Evolutionary conservation across 73 alveolate genomes (phyloP), one percentile per base, ranked within the genome.

Genomic region (Paramecium biaurelia): DNA sequence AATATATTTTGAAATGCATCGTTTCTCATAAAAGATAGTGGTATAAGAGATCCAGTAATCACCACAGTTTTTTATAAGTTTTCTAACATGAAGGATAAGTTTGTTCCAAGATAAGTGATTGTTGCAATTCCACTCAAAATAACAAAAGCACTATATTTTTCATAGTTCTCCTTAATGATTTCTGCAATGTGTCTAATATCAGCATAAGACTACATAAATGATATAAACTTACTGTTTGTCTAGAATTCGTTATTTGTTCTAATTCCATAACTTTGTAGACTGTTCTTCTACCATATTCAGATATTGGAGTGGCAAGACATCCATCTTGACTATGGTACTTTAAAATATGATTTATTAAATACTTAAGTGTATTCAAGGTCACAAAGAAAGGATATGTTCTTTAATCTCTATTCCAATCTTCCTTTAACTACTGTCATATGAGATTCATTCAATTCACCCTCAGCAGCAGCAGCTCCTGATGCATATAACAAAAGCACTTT

Each of bases 121-220:
- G 95, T 92, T 53, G 93, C 95, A 10, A 93, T 93, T 32, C 96
- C 96, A 85, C 93, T 84, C 23, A 89, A 57, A 35, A 93, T 76
- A 57, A 93, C 88, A 87, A 93, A 93, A 15, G 95, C 57, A 79
- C 92, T 89, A 70, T 84, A 93, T 23, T 63, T 42, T 20, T 93
- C 86, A 30, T 93, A 93, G 59, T 93, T 79, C 86, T 92, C 56
- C 24, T 92, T 90, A 20, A 93, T 76, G 0, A 84, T 45, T 28
- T 90, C 92, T 70, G 94, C 57, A 56, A 53, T 41, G 32, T 85
- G 32, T 72, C 92, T 41, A 43, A 57, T 42, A 76, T 70, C 85
- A 15, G 43, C 15, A 56, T 70, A 89, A 38, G 84, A 42, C 70
- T 43, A 42, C n/a, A 49, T 34, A 24, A 28, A 15, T 47, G 28